These are phyloP conservation scores for Diutina rugosa DNA, from an alignment of 1,139 yeast genomes.

Conservation along the genomic window DNA sequence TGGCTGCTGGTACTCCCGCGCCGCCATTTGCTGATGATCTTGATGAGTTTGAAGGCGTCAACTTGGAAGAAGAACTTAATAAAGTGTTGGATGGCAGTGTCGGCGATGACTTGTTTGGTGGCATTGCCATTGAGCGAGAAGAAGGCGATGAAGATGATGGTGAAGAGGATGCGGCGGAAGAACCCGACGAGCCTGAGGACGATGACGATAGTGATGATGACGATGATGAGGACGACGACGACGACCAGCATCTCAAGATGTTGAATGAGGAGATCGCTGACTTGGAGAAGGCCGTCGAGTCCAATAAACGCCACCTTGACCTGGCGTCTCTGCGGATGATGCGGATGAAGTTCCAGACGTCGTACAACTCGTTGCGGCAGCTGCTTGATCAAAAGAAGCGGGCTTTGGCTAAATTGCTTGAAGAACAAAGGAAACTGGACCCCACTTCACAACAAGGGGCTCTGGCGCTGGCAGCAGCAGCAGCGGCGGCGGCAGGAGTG, in stretches of 20 bases:
- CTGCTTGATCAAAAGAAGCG: conserved; percentile 70
- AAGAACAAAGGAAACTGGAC: conserved; percentile 10
- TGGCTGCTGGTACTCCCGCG: not conserved
- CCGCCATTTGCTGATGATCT: not conserved
- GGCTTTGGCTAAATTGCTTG: conserved; percentile 30
- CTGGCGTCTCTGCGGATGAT: conserved; percentile 80
- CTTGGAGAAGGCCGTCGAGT: conserved; percentile 47
- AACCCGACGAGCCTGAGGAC: conserved; percentile 19
- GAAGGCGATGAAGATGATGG: conserved; percentile 13
- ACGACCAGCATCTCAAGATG: conserved; percentile 60
- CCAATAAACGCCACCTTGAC: conserved; percentile 60
- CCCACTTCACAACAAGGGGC: not conserved
- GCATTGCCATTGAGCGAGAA: conserved; percentile 4
- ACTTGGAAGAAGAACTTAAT: not conserved
- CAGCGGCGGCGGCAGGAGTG: conserved; percentile 1
- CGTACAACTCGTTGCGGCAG: conserved; percentile 63
- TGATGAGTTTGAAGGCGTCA: not conserved
- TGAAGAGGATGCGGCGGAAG: conserved; percentile 14
- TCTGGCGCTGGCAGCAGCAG: not conserved
- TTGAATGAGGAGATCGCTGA: conserved; percentile 80
- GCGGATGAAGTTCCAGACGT: conserved; percentile 77
- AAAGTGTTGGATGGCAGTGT: not conserved
- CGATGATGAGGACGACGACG: conserved; percentile 18
- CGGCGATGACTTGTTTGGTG: not conserved
- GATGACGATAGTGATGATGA: conserved; percentile 21